Base-by-base conservation (phyloP, 1,284 basidiomycete species). In the Pholiota adiposa region DNA sequence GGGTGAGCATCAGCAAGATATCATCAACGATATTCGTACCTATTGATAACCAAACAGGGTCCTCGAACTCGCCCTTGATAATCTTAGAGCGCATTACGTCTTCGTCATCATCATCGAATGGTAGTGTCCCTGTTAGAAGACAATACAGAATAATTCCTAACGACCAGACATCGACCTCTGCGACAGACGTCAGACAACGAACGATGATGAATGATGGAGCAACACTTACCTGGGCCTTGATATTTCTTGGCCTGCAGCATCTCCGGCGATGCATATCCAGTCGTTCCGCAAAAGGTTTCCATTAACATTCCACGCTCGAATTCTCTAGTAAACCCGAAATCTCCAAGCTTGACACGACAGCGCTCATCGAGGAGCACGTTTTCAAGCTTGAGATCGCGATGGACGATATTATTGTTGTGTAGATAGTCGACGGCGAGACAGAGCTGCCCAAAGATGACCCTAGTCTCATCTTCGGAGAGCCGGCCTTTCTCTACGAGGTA, bases 151-250 rank as follows among this genome's bases (percentile, higher is more conserved):
- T 98, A 62, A 99, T 86, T 3, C 97, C 97, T 33, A 98, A 81
- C 0, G 97, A 98, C 97, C 97, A 99, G 27, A 98, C 83, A 70
- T 99, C 97, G 49, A 98, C 95, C 82, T 98, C 95, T 90, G 79
- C 12, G 34, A 31, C 50, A 62, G 46, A 46, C 8, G 21, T 14
- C 5, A 51, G 31, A 54, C 19, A 51, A 25, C 33, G 38, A 62
- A 36, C 54, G 52, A 27, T 56, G 25, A 40, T 12, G 49, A 38
- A 58, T 44, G n/a, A 38, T 34, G 21, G 9, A 29, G 19, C 9
- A 21, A 8, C 31, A 76, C 85, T 61, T 60, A 90, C 93, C 92
- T 73, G 92, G 88, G 5, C 97, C 97, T 23, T 90, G 84, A 71
- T 99, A 99, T 73, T 89, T 95, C 73, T 88, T 87, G 4, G 93